Base-by-base conservation (phyloP, 1,139 yeast genomes). In the Blastobotrys niveus region DNA sequence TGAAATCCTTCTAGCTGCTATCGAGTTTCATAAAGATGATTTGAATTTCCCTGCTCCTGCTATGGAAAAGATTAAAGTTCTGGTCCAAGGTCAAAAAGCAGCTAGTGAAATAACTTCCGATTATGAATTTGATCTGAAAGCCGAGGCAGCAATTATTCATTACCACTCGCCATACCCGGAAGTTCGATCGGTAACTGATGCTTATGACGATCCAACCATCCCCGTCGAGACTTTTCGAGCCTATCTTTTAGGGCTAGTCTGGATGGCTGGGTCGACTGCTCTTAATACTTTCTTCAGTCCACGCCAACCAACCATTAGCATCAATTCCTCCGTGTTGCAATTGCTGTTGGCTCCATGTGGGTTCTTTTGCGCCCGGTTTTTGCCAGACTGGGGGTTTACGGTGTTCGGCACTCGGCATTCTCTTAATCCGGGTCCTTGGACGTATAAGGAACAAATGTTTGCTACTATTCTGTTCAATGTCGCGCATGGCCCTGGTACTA, bases 381-480 rank as follows among this genome's bases (percentile, higher is more conserved):
- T 79, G 14, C 84, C 85, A 6, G 69, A 70, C 42, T 65, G 70
- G 69, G 71, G 69, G 19, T 58, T 76, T 55, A 67, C 54, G 30
- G 60, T 58, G 51, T 63, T 62, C 52, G 73, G 68, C 34, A 58
- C 50, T 45, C 64, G 65, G 47, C 44, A 61, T 54, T 59, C 74
- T 41, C 54, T 76, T 54, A 71, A 79, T 61, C 79, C 80, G 1
- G 81, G 81, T 6, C 78, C 79, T 3, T 82, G 85, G 83, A 67
- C 73, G 24, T 72, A 67, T 56, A 82, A 82, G 59, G 91, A 82
- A 57, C 87, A 82, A 66, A 77, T 78, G 80, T 66, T 78, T 50
- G 67, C 78, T 2, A 74, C 82, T 2, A 45, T 74, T 30, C 63
- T 73, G 51, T 68, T 70, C 51, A 67, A 74, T 32, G 43, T 35